Evolutionary conservation across 2,329 filamentous ascomycete species (phyloP).

Genomic region (Penicillium paneum): DNA sequence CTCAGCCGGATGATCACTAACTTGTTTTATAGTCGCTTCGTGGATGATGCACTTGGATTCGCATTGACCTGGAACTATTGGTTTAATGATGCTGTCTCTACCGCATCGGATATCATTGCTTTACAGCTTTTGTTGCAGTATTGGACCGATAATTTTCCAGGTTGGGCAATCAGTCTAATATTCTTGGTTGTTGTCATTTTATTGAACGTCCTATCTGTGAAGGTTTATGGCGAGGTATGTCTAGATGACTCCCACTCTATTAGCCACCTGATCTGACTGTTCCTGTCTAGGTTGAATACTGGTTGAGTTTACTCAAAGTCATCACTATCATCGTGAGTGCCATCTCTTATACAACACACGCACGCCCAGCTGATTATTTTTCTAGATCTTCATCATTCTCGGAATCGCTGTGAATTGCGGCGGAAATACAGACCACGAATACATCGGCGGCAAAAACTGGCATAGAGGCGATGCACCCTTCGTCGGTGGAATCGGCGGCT

Average conservation of each 20-base stretch:
- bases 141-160: constrained; percentile 61
- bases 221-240: constrained; percentile 53
- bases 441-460: constrained; percentile 60
- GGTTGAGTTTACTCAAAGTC: constrained; percentile 43
- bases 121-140: constrained; percentile 59
- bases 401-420: constrained; percentile 60
- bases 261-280: background rate
- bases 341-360: background rate
- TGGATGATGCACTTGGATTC: constrained; percentile 46
- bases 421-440: constrained; percentile 52
- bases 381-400: constrained; percentile 58
- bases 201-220: constrained; percentile 53
- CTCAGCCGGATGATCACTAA: background rate
- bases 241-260: background rate
- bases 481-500: constrained; percentile 62
- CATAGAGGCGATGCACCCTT: constrained; percentile 60
- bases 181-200: constrained; percentile 57
- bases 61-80: constrained; percentile 52
- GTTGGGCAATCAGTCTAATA: constrained; percentile 61
- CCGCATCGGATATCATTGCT: constrained; percentile 59
- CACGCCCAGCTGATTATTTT: constrained; percentile 14
- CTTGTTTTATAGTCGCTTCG: constrained; percentile 35
- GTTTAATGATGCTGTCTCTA: constrained; percentile 64
- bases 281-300: constrained; percentile 38
- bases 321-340: constrained; percentile 40